phyloP scores from a whole-genome alignment of 208 protist genomes.

The Porcisia deanei region DNA sequence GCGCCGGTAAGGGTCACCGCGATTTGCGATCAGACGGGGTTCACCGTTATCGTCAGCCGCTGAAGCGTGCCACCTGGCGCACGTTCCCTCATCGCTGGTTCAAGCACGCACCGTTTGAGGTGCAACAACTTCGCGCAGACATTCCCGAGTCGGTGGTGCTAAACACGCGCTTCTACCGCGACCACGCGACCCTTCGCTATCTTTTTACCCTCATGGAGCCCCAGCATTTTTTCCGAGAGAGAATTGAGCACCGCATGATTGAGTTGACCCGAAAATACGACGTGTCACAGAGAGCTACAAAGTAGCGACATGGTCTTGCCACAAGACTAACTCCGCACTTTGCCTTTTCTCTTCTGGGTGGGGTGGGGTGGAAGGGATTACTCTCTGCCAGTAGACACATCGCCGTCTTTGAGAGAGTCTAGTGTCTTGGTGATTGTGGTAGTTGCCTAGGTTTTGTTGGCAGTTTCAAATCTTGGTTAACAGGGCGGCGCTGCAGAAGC shows the following conservation, averaged over 20 bases:
- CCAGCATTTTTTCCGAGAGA: conserved; percentile 68
- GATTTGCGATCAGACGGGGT: conserved; percentile 76
- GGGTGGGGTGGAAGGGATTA: too few species aligned
- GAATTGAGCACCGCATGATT: conserved; percentile 69
- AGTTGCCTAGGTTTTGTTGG: not conserved
- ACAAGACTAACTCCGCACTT: not conserved
- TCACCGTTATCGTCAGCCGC: conserved; percentile 38
- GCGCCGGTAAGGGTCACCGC: conserved; percentile 60
- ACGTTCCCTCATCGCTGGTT: conserved; percentile 85
- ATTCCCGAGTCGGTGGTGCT: conserved; percentile 67
- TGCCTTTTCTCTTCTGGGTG: too few species aligned
- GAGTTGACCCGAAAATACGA: conserved; percentile 70
- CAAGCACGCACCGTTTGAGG: conserved; percentile 90
- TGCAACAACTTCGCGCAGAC: conserved; percentile 88
- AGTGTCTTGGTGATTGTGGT: not conserved
- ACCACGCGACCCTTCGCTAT: conserved; percentile 74
- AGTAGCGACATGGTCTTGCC: not conserved
- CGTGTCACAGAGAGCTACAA: conserved; percentile 6
- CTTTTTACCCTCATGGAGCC: conserved; percentile 86
- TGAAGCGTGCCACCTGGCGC: conserved; percentile 75
- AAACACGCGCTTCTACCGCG: conserved; percentile 82
- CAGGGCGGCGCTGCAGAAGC: not conserved
- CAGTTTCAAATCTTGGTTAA: not conserved
- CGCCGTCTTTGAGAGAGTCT: not conserved
- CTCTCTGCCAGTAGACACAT: not conserved